These are phyloP conservation scores for Alternaria dauci DNA, from an alignment of 2,329 filamentous ascomycete species.

Conservation along the genomic window DNA sequence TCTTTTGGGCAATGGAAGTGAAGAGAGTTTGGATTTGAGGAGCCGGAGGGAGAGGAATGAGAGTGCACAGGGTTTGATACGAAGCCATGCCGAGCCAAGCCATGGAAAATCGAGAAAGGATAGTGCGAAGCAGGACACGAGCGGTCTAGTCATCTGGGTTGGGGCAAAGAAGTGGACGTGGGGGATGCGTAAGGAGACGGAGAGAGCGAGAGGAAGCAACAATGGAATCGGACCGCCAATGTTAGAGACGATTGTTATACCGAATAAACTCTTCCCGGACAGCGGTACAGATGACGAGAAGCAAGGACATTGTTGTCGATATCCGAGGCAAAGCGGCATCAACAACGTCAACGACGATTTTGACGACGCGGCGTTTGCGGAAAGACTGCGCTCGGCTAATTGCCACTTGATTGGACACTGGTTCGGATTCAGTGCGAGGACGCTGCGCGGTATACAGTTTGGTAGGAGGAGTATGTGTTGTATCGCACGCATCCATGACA, in stretches of 20 bases:
- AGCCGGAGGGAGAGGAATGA: slow-evolving; percentile 31
- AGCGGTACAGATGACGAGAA: not conserved
- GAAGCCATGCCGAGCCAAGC: slow-evolving; percentile 7
- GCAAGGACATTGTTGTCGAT: not conserved
- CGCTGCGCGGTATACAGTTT: slow-evolving; percentile 31
- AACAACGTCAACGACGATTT: slow-evolving; percentile 16
- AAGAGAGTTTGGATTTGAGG: slow-evolving; percentile 21
- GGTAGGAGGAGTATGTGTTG: not conserved
- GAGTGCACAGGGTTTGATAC: slow-evolving; percentile 29
- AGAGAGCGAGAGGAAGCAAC: not conserved
- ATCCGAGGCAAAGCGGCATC: not conserved
- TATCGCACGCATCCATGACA: no score
- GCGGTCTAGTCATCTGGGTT: not conserved
- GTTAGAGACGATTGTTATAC: not conserved
- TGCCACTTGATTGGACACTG: slow-evolving; percentile 32
- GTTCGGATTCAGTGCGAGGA: slow-evolving; percentile 33
- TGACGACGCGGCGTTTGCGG: slow-evolving; percentile 39
- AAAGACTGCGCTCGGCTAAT: slow-evolving; percentile 27
- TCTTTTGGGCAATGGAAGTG: not conserved
- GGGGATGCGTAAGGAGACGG: not conserved
- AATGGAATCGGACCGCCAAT: not conserved
- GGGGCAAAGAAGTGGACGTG: not conserved
- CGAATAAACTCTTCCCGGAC: not conserved
- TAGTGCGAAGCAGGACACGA: not conserved
- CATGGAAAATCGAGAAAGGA: not conserved